Evolutionary conservation across 1,139 yeast genomes (phyloP).

Genomic region (Kodamaea sp.): DNA sequence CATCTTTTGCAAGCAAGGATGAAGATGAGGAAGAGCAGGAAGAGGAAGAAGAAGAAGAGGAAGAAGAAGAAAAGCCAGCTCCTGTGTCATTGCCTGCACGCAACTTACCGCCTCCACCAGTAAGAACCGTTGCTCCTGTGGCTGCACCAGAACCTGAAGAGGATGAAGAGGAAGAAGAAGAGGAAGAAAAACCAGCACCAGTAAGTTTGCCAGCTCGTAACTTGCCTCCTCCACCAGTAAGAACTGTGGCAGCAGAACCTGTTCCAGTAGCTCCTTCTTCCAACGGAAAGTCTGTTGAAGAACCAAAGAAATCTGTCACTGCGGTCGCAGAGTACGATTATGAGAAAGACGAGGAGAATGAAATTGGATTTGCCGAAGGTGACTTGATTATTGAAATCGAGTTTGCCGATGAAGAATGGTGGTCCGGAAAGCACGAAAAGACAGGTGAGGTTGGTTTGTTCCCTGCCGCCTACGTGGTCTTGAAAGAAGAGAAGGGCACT

Average conservation of each 20-base stretch:
- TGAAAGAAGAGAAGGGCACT: slow-evolving; percentile 28
- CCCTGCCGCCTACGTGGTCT: slow-evolving; percentile 69
- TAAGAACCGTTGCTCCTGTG: slow-evolving; percentile 12
- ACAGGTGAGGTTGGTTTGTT: slow-evolving; percentile 68
- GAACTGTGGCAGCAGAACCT: slow-evolving; percentile 9
- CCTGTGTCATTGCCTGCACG: slow-evolving; percentile 27
- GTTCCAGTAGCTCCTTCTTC: slow-evolving; percentile 5
- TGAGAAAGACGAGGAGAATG: slow-evolving; percentile 76
- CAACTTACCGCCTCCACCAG: slow-evolving; percentile 21
- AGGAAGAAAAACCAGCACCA: slow-evolving; percentile 20
- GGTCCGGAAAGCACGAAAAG: slow-evolving; percentile 66
- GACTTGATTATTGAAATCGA: slow-evolving; percentile 66
- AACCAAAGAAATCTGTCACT: slow-evolving; percentile 20
- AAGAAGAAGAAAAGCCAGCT: slow-evolving; percentile 14
- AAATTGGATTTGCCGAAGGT: slow-evolving; percentile 64
- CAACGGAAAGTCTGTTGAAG: slow-evolving; percentile 15
- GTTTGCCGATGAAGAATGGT: slow-evolving; percentile 78
- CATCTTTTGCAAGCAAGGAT: slow-evolving; percentile 8
- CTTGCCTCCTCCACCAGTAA: slow-evolving; percentile 19
- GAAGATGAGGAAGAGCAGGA: slow-evolving; percentile 20
- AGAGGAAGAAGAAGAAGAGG: slow-evolving; percentile 24
- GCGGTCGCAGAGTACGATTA: slow-evolving; percentile 72
- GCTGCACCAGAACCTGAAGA: slow-evolving; percentile 16
- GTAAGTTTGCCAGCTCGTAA: slow-evolving; percentile 29
- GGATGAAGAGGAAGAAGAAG: slow-evolving; percentile 19